Evolutionary conservation across 345 rosid species (phyloP), one percentile per base, ranked within the genome.

Genomic region (Capsella bursapastoris): DNA sequence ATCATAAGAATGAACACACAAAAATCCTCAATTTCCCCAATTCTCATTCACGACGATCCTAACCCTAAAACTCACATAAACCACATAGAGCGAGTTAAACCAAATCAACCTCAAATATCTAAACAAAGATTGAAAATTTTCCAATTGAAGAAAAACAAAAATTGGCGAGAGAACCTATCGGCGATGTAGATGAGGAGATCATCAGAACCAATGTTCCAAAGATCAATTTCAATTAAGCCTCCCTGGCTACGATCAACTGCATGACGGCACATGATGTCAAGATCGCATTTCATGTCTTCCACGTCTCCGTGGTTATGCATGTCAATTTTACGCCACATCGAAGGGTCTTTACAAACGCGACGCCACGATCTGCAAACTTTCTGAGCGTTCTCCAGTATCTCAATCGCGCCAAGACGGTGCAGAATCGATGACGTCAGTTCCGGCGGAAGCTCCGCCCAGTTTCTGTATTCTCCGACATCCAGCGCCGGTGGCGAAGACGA

Each of bases 191-290:
- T 1, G 58, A 90, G 89, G 72, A 88, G 87, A 2, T 38, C 69
- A 58, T 86, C 86, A 35, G 64, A 65, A 29, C 83, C 81, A 31
- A 83, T 82, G 28, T 40, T 0, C 73, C 78, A 83, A 44, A 90
- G 28, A 25, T 55, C 77, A 76, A 92, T 79, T 13, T 72, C 73
- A 8, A 77, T 29, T 82, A 86, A 67, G 4, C 65, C 48, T 43
- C 91, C 89, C 5, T 22, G 60, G 82, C 91, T 86, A n/a, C 80
- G 84, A 59, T 87, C 89, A 28, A 87, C 74, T 38, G 91, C 97
- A 44, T 64, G 45, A 62, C 73, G 66, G 53, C 80, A 87, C 64
- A 87, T 53, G 27, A 6, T 29, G 2, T 38, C 79, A 40, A 66
- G 8, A 56, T 56, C 61, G 10, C 4, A 4, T 1, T 51, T 4